These are phyloP conservation scores for Stylosanthes scabra DNA, from an alignment of 331 rosid genomes.

Conservation along the genomic window DNA sequence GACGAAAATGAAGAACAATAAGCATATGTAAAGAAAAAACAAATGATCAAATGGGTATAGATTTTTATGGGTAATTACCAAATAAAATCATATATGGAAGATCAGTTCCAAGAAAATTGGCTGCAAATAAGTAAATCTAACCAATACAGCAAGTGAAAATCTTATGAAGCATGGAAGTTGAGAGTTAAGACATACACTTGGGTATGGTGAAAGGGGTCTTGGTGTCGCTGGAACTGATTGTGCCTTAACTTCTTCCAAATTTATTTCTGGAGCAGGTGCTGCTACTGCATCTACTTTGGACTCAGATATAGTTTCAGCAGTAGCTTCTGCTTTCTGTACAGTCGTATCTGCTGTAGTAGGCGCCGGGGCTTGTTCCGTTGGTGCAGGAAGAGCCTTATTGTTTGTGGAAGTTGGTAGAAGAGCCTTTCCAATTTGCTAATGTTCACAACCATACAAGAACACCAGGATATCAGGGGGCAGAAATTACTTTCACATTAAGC, in stretches of 20 bases:
- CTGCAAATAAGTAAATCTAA: constrained; percentile 12
- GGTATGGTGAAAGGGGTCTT: constrained; percentile 34
- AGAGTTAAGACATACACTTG: too few relatives aligned
- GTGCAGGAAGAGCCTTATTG: constrained; percentile 74
- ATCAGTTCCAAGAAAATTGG: too few relatives aligned
- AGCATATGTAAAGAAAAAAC: background rate
- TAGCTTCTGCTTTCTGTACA: constrained; percentile 56
- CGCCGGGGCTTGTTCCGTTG: constrained; percentile 38
- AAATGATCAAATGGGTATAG: background rate
- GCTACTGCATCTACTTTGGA: constrained; percentile 48
- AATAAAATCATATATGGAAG: background rate
- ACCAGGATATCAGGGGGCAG: constrained; percentile 13
- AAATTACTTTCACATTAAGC: background rate
- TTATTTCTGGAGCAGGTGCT: constrained; percentile 53
- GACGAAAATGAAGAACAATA: too few relatives aligned
- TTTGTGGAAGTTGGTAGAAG: constrained; percentile 65
- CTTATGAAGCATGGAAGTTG: too few relatives aligned
- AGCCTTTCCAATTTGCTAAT: constrained; percentile 87
- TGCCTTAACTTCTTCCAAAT: constrained; percentile 64
- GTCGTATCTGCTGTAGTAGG: constrained; percentile 45
- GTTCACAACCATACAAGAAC: constrained; percentile 34
- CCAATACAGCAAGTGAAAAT: too few relatives aligned
- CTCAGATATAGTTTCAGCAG: constrained; percentile 40
- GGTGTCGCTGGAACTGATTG: constrained; percentile 60
- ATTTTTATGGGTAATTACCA: too few relatives aligned